These are phyloP conservation scores for Umbelopsis sp. DNA, from an alignment of 192 early-diverging fungal genomes.

Conservation along the genomic window DNA sequence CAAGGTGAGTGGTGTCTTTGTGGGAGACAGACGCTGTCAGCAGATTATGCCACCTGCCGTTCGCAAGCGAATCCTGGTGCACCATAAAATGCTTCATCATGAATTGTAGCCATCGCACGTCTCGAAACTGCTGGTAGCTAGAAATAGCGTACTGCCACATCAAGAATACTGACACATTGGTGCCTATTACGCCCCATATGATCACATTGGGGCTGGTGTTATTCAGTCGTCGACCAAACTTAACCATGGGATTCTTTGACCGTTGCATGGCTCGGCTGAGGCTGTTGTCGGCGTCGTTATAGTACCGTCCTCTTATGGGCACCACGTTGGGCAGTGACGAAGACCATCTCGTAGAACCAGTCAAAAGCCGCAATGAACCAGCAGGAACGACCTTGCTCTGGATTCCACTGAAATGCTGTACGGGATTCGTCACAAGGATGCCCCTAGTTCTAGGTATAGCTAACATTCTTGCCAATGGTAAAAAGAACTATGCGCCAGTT, in stretches of 20 bases:
- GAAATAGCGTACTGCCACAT: slow-evolving; percentile 53
- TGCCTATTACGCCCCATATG: slow-evolving; percentile 44
- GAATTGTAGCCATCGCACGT: slow-evolving; percentile 40
- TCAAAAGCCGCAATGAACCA: no score
- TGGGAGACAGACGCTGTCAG: slow-evolving; percentile 51
- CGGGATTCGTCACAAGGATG: no score
- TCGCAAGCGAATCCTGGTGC: slow-evolving; percentile 33
- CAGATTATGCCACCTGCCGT: slow-evolving; percentile 49
- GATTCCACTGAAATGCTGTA: no score
- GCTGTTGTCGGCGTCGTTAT: slow-evolving; percentile 21
- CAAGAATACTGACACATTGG: slow-evolving; percentile 47
- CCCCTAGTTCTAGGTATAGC: no score
- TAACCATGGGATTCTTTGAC: slow-evolving; percentile 24
- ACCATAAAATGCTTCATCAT: slow-evolving; percentile 50
- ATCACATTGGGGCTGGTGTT: slow-evolving; percentile 36
- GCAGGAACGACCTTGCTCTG: no score
- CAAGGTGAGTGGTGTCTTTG: slow-evolving; percentile 46
- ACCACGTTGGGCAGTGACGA: not conserved
- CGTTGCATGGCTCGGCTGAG: slow-evolving; percentile 14
- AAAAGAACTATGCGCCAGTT: no score
- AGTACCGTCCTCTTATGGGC: slow-evolving; percentile 30
- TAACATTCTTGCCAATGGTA: no score
- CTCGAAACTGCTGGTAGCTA: slow-evolving; percentile 43
- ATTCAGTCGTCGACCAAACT: slow-evolving; percentile 25
- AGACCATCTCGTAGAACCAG: no score